Base-by-base conservation (phyloP, 306 rosid species). In the Cucurbita moschata region DNA sequence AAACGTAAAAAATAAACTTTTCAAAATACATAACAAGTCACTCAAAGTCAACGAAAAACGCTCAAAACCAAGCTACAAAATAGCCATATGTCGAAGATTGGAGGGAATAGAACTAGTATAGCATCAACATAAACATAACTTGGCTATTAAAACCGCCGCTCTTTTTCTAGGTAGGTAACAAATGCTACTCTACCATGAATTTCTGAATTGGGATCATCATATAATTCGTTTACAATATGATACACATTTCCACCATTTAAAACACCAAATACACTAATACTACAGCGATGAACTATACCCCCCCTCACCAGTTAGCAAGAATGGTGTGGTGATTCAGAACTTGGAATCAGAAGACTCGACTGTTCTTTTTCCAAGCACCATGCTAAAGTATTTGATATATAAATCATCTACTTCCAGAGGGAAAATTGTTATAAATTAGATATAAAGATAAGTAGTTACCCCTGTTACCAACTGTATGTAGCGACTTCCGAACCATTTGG, bases 151-250 rank as follows among this genome's bases (percentile, higher is more conserved):
- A 47, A 12, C 47, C 2, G 1, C 53, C 13, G 5, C n/a, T 50
- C 7, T 14, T 50, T 50, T 3, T 13, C 19, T 46, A 21, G 57
- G 73, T 56, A 68, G 56, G 73, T 68, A 68, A 46, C 56, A 21
- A 21, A 44, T 68, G 56, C 73, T 23, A 46, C 55, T 44, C 42
- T 23, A 68, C 73, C 73, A 46, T 23, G 73, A 44, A 68, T 67
- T 67, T 68, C 56, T 13, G n/a, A 47, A 19, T 44, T 21, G 35
- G 53, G n/a, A 68, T 23, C 56, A 44, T 67, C 70, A 63, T 42
- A 64, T 23, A 64, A n/a, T 42, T 64, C 71, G 71, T 64, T 64
- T 42, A 68, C 73, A 46, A 21, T 67, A 68, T 68, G 44, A 68
- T 68, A 68, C 56, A 68, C 42, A 68, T 46, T 68, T 68, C 19